Percentiles rank a stretch among this genome's conserved stretches.
Evolutionary conservation across 2,329 filamentous ascomycete species (phyloP).

Genomic region (Periconia sp.): DNA sequence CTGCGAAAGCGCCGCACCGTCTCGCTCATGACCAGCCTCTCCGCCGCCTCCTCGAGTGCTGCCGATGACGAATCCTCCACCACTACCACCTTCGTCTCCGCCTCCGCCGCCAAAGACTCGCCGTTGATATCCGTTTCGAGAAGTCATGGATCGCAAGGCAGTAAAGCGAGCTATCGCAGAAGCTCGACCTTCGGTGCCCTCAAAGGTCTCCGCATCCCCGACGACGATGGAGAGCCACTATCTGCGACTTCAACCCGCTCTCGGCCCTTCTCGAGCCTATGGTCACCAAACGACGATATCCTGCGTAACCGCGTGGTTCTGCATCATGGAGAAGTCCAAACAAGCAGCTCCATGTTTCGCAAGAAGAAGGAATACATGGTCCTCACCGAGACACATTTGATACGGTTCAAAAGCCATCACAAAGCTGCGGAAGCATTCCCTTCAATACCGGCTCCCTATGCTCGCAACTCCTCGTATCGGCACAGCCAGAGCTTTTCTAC

Average conservation of each 20-base stretch:
- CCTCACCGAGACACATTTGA: slow-evolving; percentile 67
- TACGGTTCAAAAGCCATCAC: slow-evolving; percentile 68
- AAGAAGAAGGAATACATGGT: slow-evolving; percentile 74
- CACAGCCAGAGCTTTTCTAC: slow-evolving; percentile 62
- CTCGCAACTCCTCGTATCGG: slow-evolving; percentile 49
- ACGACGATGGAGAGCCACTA: slow-evolving; percentile 55
- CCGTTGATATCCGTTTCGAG: slow-evolving; percentile 12
- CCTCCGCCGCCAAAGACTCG: slow-evolving; percentile 7
- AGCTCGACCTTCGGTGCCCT: slow-evolving; percentile 62
- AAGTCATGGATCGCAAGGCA: slow-evolving; percentile 20
- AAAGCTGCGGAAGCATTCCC: slow-evolving; percentile 67
- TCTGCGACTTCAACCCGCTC: slow-evolving; percentile 54
- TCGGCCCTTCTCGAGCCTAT: slow-evolving; percentile 47
- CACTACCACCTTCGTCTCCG: slow-evolving; percentile 8
- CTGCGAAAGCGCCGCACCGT: slow-evolving; percentile 42
- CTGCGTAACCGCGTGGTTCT: slow-evolving; percentile 51
- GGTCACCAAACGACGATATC: slow-evolving; percentile 45
- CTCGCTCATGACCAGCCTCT: slow-evolving; percentile 39
- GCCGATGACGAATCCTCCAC: slow-evolving; percentile 14
- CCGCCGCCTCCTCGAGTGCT: slow-evolving; percentile 26
- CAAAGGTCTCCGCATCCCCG: slow-evolving; percentile 54
- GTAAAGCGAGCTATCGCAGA: slow-evolving; percentile 22
- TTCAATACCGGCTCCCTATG: slow-evolving; percentile 32
- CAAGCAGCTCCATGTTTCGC: slow-evolving; percentile 68
- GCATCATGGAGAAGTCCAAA: slow-evolving; percentile 71